Evolutionary conservation across 169 alveolate genomes (phyloP).

Genomic region (Babesia divergens): DNA sequence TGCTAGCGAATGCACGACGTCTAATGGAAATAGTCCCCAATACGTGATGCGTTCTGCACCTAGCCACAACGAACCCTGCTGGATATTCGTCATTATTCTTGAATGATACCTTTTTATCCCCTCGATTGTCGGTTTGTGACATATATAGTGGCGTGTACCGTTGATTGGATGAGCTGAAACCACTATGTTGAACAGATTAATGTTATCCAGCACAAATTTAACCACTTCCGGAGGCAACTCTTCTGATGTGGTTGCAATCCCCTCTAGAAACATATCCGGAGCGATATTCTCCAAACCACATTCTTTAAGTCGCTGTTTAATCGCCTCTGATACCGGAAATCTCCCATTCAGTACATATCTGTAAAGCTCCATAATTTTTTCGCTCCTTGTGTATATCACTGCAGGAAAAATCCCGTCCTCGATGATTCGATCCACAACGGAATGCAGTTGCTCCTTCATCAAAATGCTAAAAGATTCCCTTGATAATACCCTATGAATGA

Average conservation of each 20-base stretch:
- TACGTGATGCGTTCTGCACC: conserved; percentile 10
- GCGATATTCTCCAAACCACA: not conserved
- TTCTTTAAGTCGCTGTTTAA: not conserved
- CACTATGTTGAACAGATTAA: not conserved
- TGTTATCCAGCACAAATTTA: not conserved
- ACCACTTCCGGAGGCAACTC: no score
- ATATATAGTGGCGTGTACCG: conserved; percentile 24
- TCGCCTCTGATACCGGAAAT: not conserved
- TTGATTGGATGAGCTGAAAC: not conserved
- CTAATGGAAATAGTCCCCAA: not conserved
- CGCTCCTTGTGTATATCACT: not conserved
- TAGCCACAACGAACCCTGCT: not conserved
- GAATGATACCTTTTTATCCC: not conserved
- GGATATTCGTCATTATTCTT: not conserved
- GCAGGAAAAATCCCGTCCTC: conserved; percentile 24
- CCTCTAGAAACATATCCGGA: not conserved
- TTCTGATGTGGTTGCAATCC: no score
- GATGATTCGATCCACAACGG: not conserved
- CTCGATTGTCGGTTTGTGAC: not conserved
- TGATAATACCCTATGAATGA: not conserved
- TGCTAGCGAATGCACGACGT: not conserved
- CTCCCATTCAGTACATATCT: not conserved
- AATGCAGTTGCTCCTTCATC: not conserved
- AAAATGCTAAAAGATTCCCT: not conserved
- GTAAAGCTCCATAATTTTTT: not conserved